phyloP scores from a whole-genome alignment of 2,329 filamentous ascomycete genomes.

The Aspergillus texensis region DNA sequence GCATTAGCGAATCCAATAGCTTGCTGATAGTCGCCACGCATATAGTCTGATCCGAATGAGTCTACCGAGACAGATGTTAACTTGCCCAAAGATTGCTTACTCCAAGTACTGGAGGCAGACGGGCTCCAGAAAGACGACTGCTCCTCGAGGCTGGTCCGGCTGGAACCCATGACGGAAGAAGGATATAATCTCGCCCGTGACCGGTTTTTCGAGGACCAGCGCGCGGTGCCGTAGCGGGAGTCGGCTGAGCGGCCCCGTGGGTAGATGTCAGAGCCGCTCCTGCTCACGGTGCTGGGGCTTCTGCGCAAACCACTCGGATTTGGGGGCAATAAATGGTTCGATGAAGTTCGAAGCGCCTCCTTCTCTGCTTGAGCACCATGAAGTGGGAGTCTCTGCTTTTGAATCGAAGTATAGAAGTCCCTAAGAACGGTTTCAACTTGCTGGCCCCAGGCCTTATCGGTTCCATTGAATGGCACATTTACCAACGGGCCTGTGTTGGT shows the following conservation, averaged over 20 bases:
- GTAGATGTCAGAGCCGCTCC: slow-evolving; percentile 79
- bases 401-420: slow-evolving; percentile 87
- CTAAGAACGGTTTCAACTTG: slow-evolving; percentile 91
- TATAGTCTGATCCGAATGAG: slow-evolving; percentile 77
- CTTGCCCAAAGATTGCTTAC: slow-evolving; percentile 87
- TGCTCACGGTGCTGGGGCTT: slow-evolving; percentile 88
- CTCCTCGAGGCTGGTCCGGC: slow-evolving; percentile 92
- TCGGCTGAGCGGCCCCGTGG: slow-evolving; percentile 73
- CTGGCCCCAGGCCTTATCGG: slow-evolving; percentile 78
- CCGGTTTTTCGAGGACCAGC: slow-evolving; percentile 84
- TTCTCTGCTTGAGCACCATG: slow-evolving; percentile 66
- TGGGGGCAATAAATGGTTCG: slow-evolving; percentile 71
- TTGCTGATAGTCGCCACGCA: slow-evolving; percentile 83
- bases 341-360: slow-evolving; percentile 41
- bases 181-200: slow-evolving; percentile 77
- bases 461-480: slow-evolving; percentile 72
- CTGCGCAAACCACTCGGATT: slow-evolving; percentile 71
- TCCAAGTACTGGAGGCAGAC: slow-evolving; percentile 90
- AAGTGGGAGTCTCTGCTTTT: slow-evolving; percentile 80
- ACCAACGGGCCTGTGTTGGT: slow-evolving; percentile 68
- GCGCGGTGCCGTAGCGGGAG: slow-evolving; percentile 62
- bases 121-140: slow-evolving; percentile 89
- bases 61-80: slow-evolving; percentile 91
- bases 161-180: slow-evolving; percentile 81
- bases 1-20: slow-evolving; percentile 98